Conservation (phyloP, 2,329 filamentous ascomycete genomes). For the Colletotrichum somersetense region DNA sequence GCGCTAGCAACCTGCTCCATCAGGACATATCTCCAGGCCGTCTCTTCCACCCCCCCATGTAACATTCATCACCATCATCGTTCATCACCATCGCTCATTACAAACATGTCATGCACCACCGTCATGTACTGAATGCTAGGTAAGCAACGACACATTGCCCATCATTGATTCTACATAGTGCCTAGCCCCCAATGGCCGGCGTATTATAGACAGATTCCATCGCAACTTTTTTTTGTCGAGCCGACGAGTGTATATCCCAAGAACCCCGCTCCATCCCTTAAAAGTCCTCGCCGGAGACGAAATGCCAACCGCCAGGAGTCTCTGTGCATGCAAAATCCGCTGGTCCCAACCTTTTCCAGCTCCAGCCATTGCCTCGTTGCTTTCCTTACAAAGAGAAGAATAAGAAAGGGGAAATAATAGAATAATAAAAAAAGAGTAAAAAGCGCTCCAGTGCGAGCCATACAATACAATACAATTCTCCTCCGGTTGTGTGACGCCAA, state of each 20-base stretch:
- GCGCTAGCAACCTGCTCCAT: slow-evolving; percentile 19
- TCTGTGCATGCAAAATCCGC: slow-evolving; percentile 34
- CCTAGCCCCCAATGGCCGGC: slow-evolving; percentile 1
- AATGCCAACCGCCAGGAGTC: slow-evolving; percentile 20
- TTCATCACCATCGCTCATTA: neutral
- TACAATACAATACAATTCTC: neutral
- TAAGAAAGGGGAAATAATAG: no score
- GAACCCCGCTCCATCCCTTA: slow-evolving; percentile 16
- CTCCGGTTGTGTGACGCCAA: slow-evolving; percentile 17
- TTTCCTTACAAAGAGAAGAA: slow-evolving; percentile 17
- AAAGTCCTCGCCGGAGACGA: slow-evolving; percentile 24
- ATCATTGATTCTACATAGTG: slow-evolving; percentile 39
- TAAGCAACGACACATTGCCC: slow-evolving; percentile 18
- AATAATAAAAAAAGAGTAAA: neutral
- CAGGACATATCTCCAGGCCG: slow-evolving; percentile 13
- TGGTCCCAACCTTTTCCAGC: slow-evolving; percentile 39
- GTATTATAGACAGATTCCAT: slow-evolving; percentile 29
- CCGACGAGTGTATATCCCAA: slow-evolving; percentile 27
- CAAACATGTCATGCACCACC: no score
- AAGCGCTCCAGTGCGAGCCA: slow-evolving; percentile 23
- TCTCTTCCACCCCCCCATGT: neutral
- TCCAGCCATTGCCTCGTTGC: slow-evolving; percentile 23
- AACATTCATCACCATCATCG: no score
- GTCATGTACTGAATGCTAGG: neutral
- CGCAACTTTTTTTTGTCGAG: slow-evolving; percentile 33